These are phyloP conservation scores for Chalciporus sp. DNA, from an alignment of 1,284 basidiomycete species.

Conservation along the genomic window DNA sequence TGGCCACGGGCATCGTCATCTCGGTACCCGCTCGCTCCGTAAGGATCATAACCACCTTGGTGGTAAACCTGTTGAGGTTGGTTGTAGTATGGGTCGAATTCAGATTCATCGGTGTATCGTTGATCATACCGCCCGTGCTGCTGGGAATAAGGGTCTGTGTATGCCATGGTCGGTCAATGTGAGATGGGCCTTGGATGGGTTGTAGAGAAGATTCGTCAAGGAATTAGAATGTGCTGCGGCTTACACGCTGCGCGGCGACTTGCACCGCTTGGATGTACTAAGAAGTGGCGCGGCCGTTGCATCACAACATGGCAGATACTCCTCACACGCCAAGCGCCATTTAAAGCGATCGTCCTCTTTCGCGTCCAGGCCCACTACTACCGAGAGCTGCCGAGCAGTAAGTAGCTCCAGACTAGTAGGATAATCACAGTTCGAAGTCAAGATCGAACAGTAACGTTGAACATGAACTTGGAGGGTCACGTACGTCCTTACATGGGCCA, in stretches of 20 bases:
- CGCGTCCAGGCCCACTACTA: neutral
- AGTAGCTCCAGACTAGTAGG: no score
- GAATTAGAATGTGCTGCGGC: slow-evolving; percentile 22
- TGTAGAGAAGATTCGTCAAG: neutral
- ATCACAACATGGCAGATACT: slow-evolving; percentile 1
- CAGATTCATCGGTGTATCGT: slow-evolving; percentile 41
- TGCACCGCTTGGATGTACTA: slow-evolving; percentile 1
- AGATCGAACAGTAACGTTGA: no score
- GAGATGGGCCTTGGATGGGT: neutral
- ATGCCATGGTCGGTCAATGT: slow-evolving; percentile 36
- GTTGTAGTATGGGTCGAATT: slow-evolving; percentile 53
- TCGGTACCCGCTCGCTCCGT: slow-evolving; percentile 40
- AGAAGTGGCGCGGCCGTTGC: slow-evolving; percentile 12
- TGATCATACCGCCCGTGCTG: slow-evolving; percentile 42
- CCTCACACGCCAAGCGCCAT: slow-evolving; percentile 17
- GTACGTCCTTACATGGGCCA: no score
- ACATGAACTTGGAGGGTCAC: no score
- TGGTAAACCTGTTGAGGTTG: slow-evolving; percentile 55
- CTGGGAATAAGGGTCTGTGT: slow-evolving; percentile 53
- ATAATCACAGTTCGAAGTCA: no score
- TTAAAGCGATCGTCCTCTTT: neutral
- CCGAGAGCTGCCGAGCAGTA: no score
- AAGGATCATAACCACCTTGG: slow-evolving; percentile 45
- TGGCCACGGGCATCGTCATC: slow-evolving; percentile 42
- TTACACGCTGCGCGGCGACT: neutral